A percentile compares a stretch with the other conserved stretches of the same genome.
phyloP scores from a whole-genome alignment of 2,329 filamentous ascomycete genomes.

The Keithomyces neogunnii region DNA sequence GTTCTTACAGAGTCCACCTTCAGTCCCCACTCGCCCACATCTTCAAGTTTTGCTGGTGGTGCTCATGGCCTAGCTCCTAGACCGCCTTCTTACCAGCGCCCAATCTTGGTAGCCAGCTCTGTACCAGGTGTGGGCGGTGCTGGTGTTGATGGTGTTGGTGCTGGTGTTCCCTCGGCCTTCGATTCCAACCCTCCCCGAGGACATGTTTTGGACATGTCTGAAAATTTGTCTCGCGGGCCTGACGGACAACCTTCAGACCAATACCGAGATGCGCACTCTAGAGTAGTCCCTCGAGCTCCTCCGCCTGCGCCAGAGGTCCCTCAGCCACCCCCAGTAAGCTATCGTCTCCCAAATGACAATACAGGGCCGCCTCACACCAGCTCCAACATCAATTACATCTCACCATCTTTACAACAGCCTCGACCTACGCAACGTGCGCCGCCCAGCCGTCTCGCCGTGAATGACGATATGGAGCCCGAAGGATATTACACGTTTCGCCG shows the following conservation, averaged over 20 bases:
- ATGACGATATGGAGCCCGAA: constrained; percentile 17
- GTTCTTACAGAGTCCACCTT: constrained; percentile 49
- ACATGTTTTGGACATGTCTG: constrained; percentile 24
- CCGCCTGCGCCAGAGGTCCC: constrained; percentile 25
- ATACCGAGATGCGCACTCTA: constrained; percentile 22
- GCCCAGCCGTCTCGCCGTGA: not conserved
- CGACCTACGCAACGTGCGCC: not conserved
- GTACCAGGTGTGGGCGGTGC: not conserved
- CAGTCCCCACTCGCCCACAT: constrained; percentile 47
- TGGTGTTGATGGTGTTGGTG: not conserved
- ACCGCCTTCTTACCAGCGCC: constrained; percentile 48
- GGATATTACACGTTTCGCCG: constrained; percentile 16
- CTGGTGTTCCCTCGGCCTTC: not conserved
- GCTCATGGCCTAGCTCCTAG: constrained; percentile 48
- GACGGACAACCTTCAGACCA: constrained; percentile 22
- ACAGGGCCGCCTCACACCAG: constrained; percentile 16
- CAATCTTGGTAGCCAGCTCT: not conserved
- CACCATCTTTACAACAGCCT: not conserved
- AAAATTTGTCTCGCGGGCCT: constrained; percentile 7
- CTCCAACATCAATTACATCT: constrained; percentile 8
- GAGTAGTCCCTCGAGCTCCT: not conserved
- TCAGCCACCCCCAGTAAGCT: constrained; percentile 48
- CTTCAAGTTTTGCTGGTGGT: constrained; percentile 38
- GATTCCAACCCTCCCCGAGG: constrained; percentile 17
- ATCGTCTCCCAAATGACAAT: constrained; percentile 37